Base-by-base conservation (phyloP, 2,329 filamentous ascomycete species). In the Gnomoniopsis sp. region DNA sequence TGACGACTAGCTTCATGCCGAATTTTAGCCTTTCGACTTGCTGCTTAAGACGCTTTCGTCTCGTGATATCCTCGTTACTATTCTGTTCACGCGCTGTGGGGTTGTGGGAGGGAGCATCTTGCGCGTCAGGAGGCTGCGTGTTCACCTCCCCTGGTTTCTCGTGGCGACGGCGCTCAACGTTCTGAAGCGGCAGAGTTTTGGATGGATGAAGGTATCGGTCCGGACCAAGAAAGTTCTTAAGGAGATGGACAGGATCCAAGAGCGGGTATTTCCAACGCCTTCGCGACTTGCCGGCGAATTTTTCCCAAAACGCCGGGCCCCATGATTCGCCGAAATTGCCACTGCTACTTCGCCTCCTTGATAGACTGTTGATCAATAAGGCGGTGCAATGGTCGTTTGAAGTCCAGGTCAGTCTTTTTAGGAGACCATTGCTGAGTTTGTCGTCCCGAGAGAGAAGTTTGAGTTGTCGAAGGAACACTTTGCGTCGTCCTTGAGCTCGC, bases 281-380 rank as follows among this genome's bases (percentile, higher is more conserved):
- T 22, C n/a, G 36, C 36, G 49, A 22, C 36, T 53, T 54, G 17
- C 44, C 49, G 22, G 63, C 62, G 53, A 61, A 67, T 38, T 63
- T 63, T 38, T 67, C 58, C 66, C 66, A 68, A 41, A 67, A 65
- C 4, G 50, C 49, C 2, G 65, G 36, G 55, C 58, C 59, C 66
- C 65, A n/a, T n/a, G n/a, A n/a, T n/a, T n/a, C n/a, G n/a, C n/a
- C n/a, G n/a, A n/a, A 68, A 30, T 44, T 48, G 3, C 33, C 47
- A 23, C 47, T 61, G 1, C 43, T 48, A 33, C 3, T 15, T 43
- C 34, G 50, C 36, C 55, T 48, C 10, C 51, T 47, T 23, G 62
- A 63, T 22, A 67, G 33, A 12, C 51, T 47, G 53, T 68, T 64
- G 10, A 69, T 58, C 11, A 60, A 49, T 17, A 68, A 38, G 8